Evolutionary conservation across 257 asterid genomes (phyloP), one percentile per base, ranked within the genome.

Genomic region (Mentha longifolia): DNA sequence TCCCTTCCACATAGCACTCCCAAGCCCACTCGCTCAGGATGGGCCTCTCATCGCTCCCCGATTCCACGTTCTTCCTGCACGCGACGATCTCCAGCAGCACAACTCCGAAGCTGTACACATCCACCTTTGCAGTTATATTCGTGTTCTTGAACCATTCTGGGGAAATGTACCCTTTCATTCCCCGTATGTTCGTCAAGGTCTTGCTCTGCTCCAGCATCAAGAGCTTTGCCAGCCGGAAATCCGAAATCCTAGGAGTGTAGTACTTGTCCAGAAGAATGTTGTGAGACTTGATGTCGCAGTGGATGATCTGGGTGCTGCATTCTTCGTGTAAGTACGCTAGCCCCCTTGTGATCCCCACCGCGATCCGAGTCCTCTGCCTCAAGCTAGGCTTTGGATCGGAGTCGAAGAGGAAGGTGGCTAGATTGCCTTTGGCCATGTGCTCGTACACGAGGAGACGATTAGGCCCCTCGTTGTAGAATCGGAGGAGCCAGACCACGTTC

Each of bases 171-270:
- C n/a, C n/a, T n/a, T n/a, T n/a, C n/a, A n/a, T n/a, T n/a, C n/a
- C n/a, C n/a, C n/a, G n/a, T n/a, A n/a, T n/a, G n/a, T n/a, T n/a
- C n/a, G n/a, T n/a, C n/a, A n/a, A n/a, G n/a, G n/a, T n/a, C n/a
- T n/a, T n/a, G n/a, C n/a, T n/a, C n/a, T n/a, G n/a, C n/a, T n/a
- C n/a, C n/a, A n/a, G n/a, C 81, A 20, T 58, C 74, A 86, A 3
- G 16, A 86, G 78, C 49, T 88, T 88, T 0, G 92, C 92, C 61
- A 88, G n/a, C n/a, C n/a, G n/a, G n/a, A n/a, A n/a, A 51, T n/a
- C 92, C 85, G 13, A 85, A 88, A 70, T 88, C 95, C 1, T 89
- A 80, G 31, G 84, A n/a, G n/a, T n/a, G n/a, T n/a, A n/a, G n/a
- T n/a, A n/a, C n/a, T n/a, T n/a, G n/a, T n/a, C n/a, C n/a, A n/a